Conservation (phyloP, 2,329 filamentous ascomycete species). For the Ceratocystis alfenasii region DNA sequence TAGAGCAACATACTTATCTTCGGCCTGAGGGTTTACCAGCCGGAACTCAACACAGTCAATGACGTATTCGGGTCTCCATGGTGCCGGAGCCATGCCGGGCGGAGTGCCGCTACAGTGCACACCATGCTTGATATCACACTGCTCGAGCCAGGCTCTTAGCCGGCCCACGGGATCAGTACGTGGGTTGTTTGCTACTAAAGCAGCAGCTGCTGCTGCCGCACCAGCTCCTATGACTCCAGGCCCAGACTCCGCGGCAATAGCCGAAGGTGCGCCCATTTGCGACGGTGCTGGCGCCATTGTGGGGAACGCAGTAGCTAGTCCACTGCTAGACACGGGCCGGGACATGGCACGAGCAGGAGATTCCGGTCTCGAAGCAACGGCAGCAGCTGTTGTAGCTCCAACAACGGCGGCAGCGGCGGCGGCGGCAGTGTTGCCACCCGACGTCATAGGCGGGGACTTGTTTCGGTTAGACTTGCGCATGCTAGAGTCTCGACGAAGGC, state of each 20-base stretch:
- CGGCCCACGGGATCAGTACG: constrained; percentile 31
- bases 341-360: constrained; percentile 17
- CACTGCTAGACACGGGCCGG: constrained; percentile 16
- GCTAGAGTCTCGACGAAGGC: constrained; percentile 16
- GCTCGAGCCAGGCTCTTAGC: constrained; percentile 35
- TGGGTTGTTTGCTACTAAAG: constrained; percentile 25
- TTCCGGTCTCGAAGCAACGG: neutral
- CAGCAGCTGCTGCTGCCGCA: constrained; percentile 14
- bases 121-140: constrained; percentile 34
- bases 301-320: neutral
- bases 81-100: constrained; percentile 24
- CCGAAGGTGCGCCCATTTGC: constrained; percentile 28
- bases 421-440: neutral
- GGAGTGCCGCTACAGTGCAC: constrained; percentile 31
- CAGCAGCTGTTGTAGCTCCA: neutral
- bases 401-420: neutral
- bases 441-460: constrained; percentile 16
- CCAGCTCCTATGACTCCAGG: constrained; percentile 22
- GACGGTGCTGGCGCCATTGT: constrained; percentile 25
- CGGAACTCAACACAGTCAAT: constrained; percentile 33
- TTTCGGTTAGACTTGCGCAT: constrained; percentile 16
- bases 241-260: constrained; percentile 21
- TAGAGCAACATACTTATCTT: constrained; percentile 35
- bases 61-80: constrained; percentile 34
- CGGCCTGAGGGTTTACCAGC: constrained; percentile 32